Evolutionary conservation across 2,329 filamentous ascomycete species (phyloP), one percentile per base, ranked within the genome.

Genomic region (Trichoderma gracile): DNA sequence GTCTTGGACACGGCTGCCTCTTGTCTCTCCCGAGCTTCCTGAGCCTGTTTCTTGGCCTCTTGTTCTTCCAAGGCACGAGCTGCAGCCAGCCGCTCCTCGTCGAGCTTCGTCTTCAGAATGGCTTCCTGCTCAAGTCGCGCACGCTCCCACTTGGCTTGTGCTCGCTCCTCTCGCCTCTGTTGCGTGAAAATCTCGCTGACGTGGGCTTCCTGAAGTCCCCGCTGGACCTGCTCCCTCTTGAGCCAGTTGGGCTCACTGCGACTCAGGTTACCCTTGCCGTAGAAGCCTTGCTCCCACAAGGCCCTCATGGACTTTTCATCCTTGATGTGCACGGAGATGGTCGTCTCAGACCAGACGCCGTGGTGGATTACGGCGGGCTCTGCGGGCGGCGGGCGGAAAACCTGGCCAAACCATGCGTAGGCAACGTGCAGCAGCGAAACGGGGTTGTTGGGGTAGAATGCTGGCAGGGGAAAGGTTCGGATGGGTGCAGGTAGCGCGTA

Each of bases 251-350:
- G 94, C 75, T 99, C 94, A 81, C 93, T 97, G 71, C 96, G 87
- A 79, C 93, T 97, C 65, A 98, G 80, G 70, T 82, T 94, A 50
- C 95, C 95, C 77, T 97, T 97, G 54, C 96, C 96, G 77, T 94
- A 99, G 78, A 99, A 99, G 5, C 95, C 95, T 79, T 96, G 92
- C 77, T 97, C 91, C 95, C 96, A 99, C 25, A 99, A 78, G 1
- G 89, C 92, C 62, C 90, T 84, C 67, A 96, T 89, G 3, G 92
- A 89, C 63, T 83, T 82, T 27, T 87, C 81, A 74, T 97, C 89
- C 19, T 87, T 92, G 64, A 99, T 83, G 73, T 97, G 92, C 17
- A 99, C 85, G 0, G 93, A 95, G 33, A 89, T 86, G 3, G 92
- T 96, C 64, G 89, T 86, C 1, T 85, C 78, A n/a, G 92, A 94